Conservation (phyloP, 805 yeast genomes). For the Pichia gijzeniarum region DNA sequence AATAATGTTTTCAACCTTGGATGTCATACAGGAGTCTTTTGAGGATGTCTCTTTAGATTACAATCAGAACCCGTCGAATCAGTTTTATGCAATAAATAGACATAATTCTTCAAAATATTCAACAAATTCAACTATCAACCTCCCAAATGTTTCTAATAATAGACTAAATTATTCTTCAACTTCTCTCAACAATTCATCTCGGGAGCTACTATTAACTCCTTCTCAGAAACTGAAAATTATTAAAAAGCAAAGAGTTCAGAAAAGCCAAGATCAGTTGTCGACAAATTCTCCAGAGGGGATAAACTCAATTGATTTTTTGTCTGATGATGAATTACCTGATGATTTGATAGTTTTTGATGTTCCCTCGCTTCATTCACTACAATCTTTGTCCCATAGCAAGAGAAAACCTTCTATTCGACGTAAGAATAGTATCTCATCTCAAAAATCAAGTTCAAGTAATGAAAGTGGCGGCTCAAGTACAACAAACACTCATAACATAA, state of each 20-base stretch:
- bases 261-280: slow-evolving; percentile 6
- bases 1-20: slow-evolving; percentile 16
- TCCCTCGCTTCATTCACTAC: slow-evolving; percentile 53
- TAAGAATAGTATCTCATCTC: slow-evolving; percentile 6
- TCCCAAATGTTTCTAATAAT: background rate
- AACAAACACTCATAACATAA: slow-evolving; percentile 11
- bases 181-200: slow-evolving; percentile 7
- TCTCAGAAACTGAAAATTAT: slow-evolving; percentile 24
- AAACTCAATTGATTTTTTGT: slow-evolving; percentile 32
- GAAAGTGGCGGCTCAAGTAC: background rate
- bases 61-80: background rate
- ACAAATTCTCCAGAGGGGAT: slow-evolving; percentile 13
- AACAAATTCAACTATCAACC: background rate
- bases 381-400: slow-evolving; percentile 29
- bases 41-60: slow-evolving; percentile 25
- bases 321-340: slow-evolving; percentile 50
- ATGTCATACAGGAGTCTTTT: slow-evolving; percentile 31
- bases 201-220: slow-evolving; percentile 19
- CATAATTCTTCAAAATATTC: background rate
- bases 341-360: slow-evolving; percentile 54
- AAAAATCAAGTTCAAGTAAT: background rate
- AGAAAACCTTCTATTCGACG: slow-evolving; percentile 10
- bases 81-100: slow-evolving; percentile 1
- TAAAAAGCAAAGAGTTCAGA: slow-evolving; percentile 13
- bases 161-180: slow-evolving; percentile 4